Conservation (phyloP, 225 moss, liverwort and hornwort genomes). For the Takakia lepidozioides region DNA sequence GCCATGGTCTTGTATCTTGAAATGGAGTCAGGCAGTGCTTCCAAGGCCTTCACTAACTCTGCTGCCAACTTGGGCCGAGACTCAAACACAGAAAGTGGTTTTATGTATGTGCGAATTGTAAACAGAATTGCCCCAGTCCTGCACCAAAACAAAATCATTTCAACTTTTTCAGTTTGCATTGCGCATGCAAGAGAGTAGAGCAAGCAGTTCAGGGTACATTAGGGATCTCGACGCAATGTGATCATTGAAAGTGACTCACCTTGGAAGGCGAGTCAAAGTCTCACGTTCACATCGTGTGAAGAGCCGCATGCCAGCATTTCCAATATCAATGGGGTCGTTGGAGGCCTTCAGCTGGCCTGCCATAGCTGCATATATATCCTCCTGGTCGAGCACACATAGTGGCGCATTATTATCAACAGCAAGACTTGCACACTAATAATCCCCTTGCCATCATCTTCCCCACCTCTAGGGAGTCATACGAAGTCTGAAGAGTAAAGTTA, state of each 20-base stretch:
- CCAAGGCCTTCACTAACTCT: slow-evolving; percentile 43
- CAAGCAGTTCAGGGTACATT: too few relatives aligned
- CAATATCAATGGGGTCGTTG: slow-evolving; percentile 10
- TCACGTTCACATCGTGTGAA: slow-evolving; percentile 66
- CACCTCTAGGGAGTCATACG: too few relatives aligned
- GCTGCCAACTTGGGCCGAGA: slow-evolving; percentile 45
- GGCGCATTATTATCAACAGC: too few relatives aligned
- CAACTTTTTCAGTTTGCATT: too few relatives aligned
- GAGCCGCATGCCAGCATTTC: slow-evolving; percentile 42
- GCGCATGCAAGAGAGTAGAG: too few relatives aligned
- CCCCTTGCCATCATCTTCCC: too few relatives aligned
- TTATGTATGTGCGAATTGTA: slow-evolving; percentile 66
- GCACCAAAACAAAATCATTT: too few relatives aligned
- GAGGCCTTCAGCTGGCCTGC: slow-evolving; percentile 32
- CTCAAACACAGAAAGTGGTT: slow-evolving; percentile 53
- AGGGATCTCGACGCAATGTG: too few relatives aligned
- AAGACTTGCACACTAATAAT: too few relatives aligned
- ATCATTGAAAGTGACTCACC: too few relatives aligned
- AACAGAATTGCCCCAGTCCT: slow-evolving; percentile 66
- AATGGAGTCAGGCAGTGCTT: slow-evolving; percentile 40
- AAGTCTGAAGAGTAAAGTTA: too few relatives aligned
- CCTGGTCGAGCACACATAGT: slow-evolving; percentile 14
- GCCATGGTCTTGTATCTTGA: slow-evolving; percentile 68
- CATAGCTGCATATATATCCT: slow-evolving; percentile 65
- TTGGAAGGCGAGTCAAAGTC: slow-evolving; percentile 61